These are phyloP conservation scores for Lepiota subincarnata DNA, from an alignment of 768 basidiomycete species.

Conservation along the genomic window DNA sequence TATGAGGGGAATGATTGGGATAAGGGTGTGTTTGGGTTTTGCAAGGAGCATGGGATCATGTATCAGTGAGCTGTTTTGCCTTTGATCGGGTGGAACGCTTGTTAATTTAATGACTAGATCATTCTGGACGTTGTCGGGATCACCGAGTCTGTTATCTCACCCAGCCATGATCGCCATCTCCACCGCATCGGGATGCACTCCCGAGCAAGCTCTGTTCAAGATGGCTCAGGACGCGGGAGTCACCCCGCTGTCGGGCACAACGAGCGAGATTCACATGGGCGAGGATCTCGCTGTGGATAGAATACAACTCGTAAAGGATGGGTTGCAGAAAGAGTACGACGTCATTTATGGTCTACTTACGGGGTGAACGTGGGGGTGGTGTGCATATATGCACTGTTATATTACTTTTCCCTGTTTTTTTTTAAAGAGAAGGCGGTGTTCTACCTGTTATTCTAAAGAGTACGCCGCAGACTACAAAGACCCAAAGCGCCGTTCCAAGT, in stretches of 20 bases:
- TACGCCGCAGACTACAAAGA: too few relatives aligned
- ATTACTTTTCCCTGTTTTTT: too few relatives aligned
- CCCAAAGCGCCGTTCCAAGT: too few relatives aligned
- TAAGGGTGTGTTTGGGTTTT: conserved; percentile 57
- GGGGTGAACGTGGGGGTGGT: background rate
- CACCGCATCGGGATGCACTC: conserved; percentile 44
- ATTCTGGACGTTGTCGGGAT: conserved; percentile 86
- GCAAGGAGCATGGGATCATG: conserved; percentile 55
- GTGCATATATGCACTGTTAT: too few relatives aligned
- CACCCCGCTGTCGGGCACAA: conserved; percentile 75
- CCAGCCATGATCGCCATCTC: conserved; percentile 43
- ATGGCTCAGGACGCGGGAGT: conserved; percentile 64
- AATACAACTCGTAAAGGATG: conserved; percentile 7
- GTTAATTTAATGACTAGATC: too few relatives aligned
- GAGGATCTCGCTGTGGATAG: conserved; percentile 12
- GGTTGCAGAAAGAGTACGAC: conserved; percentile 3
- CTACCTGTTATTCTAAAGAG: too few relatives aligned
- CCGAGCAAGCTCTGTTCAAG: conserved; percentile 65
- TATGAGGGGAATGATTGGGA: conserved; percentile 81
- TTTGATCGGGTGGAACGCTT: background rate
- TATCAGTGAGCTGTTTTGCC: conserved; percentile 53
- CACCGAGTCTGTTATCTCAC: conserved; percentile 55
- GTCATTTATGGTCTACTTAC: conserved; percentile 1
- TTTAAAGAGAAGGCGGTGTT: too few relatives aligned
- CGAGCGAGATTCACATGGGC: conserved; percentile 58